Evolutionary conservation across 805 yeast species (phyloP), one percentile per base, ranked within the genome.

Genomic region (Kodamaea fukazawae): DNA sequence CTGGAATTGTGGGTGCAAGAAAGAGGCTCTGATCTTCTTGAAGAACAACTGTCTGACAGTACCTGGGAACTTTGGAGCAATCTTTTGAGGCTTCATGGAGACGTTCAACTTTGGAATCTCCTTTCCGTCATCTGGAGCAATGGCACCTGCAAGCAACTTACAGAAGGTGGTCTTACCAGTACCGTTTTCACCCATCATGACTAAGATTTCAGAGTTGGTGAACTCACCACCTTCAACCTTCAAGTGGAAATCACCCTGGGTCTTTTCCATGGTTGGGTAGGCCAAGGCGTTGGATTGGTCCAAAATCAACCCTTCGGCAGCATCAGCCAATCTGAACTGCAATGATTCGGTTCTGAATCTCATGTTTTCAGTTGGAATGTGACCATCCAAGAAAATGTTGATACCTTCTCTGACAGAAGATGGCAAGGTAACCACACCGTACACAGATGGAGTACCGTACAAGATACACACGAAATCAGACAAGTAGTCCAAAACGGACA

Each of bases 151-250:
- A 57, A 93, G 75, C 57, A 93, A 72, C 65, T 85, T 86, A 78
- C 97, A 91, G 73, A 93, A 83, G 11, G 99, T 93, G 30, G 99
- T 93, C 73, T 93, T 93, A 74, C 99, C 99, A 13, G 99, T 93
- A 73, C 99, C 99, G 66, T 93, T 93, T 71, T 93, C 99, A 63
- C 99, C 99, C 96, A 93, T 91, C 96, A 93, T 87, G 42, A 93
- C 99, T 57, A 93, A 76, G 55, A 93, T 93, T 73, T 93, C 99
- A 31, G 96, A 86, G 65, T 93, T 95, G 41, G 95, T 83, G 70
- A 91, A 93, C 43, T 84, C 90, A 70, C 99, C 99, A 32, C 78
- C 58, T 58, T 86, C 84, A 45, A 93, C 83, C 43, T 67, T 72
- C 62, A 93, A 75, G 59, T 79, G 81, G 85, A 93, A 93, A 66